phyloP scores from a whole-genome alignment of 192 early-diverging fungal genomes.

The Linnemannia zychae region DNA sequence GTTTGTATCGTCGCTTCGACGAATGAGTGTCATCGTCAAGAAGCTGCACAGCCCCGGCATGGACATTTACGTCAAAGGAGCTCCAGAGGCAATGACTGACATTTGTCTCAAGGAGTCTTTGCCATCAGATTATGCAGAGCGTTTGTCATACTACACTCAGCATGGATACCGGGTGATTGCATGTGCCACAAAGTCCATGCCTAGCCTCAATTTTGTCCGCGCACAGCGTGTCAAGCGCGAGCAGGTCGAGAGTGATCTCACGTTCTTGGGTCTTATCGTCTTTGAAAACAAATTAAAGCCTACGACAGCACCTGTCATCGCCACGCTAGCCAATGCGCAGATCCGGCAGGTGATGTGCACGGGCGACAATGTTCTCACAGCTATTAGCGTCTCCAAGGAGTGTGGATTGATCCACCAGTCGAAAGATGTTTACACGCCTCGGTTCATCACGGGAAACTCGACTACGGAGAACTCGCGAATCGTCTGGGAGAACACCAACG shows the following conservation, averaged over 20 bases:
- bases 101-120: conserved; percentile 90
- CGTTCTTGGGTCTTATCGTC: conserved; percentile 95
- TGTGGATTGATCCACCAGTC: conserved; percentile 84
- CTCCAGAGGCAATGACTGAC: conserved; percentile 93
- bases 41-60: conserved; percentile 70
- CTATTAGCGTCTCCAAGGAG: conserved; percentile 94
- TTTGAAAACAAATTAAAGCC: conserved; percentile 99
- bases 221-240: conserved; percentile 85
- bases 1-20: conserved; percentile 89
- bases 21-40: conserved; percentile 94
- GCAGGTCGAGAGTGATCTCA: conserved; percentile 85
- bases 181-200: conserved; percentile 83
- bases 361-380: conserved; percentile 98
- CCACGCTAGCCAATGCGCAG: conserved; percentile 83
- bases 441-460: conserved; percentile 68
- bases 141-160: conserved; percentile 90
- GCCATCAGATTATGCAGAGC: conserved; percentile 86
- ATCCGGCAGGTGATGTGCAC: conserved; percentile 99
- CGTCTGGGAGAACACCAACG: conserved; percentile 77
- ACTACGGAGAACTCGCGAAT: conserved; percentile 66
- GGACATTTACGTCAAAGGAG: conserved; percentile 97
- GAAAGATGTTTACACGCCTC: conserved; percentile 84
- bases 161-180: conserved; percentile 98
- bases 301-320: conserved; percentile 82
- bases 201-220: conserved; percentile 75